phyloP scores from a whole-genome alignment of 2,329 filamentous ascomycete genomes.

The Ophiocordyceps camponoti-saundersi region DNA sequence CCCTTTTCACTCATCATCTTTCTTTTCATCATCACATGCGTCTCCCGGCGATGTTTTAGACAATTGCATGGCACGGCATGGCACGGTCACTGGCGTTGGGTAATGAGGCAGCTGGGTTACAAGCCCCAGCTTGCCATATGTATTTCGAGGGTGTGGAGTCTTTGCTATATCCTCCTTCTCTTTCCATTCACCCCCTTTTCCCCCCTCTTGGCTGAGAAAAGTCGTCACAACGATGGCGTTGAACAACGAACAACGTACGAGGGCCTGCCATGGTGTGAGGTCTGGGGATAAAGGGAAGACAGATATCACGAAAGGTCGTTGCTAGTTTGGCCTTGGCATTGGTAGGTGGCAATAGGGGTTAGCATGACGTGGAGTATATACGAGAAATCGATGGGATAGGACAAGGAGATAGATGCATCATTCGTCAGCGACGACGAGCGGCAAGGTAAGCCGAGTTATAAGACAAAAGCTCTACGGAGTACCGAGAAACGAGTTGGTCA shows the following conservation, averaged over 20 bases:
- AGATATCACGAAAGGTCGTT: no score
- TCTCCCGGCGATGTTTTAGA: constrained; percentile 4
- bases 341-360: no score
- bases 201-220: background rate
- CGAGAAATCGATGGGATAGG: no score
- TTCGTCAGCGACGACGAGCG: background rate
- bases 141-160: background rate
- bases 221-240: background rate
- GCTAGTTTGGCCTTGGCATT: no score
- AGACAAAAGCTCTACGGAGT: background rate
- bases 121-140: background rate
- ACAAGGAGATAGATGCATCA: background rate
- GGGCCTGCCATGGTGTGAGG: background rate
- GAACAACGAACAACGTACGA: background rate
- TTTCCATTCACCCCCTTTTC: background rate
- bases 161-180: background rate
- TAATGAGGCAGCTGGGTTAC: background rate
- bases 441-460: background rate
- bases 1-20: constrained; percentile 1
- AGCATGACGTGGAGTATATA: no score
- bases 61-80: constrained; percentile 11
- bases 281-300: background rate
- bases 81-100: constrained; percentile 14
- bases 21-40: background rate
- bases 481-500: background rate